Conservation (phyloP, 768 basidiomycete species). For the Favolaschia claudopus region DNA sequence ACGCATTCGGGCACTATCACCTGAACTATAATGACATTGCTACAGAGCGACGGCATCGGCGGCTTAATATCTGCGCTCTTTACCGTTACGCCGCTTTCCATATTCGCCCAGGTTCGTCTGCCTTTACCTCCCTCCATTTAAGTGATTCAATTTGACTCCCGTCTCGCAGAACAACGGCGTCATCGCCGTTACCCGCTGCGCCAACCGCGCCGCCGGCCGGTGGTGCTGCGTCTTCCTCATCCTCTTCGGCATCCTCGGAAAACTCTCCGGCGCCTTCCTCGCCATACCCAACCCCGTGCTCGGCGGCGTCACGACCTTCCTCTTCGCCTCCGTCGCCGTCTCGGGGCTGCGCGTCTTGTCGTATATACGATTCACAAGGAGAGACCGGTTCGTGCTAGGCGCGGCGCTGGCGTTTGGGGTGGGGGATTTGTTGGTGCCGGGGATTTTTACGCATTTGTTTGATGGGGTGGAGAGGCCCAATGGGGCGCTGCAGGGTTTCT, state of each 20-base stretch:
- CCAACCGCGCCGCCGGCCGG: slow-evolving; percentile 78
- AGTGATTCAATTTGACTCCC: background rate
- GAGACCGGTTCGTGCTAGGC: slow-evolving; percentile 74
- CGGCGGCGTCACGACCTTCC: slow-evolving; percentile 88
- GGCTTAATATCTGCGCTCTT: slow-evolving; percentile 83
- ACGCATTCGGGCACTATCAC: slow-evolving; percentile 22
- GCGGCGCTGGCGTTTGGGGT: slow-evolving; percentile 75
- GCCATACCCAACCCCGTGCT: slow-evolving; percentile 85
- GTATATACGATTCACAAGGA: slow-evolving; percentile 63
- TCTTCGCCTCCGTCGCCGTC: slow-evolving; percentile 78
- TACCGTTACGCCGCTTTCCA: slow-evolving; percentile 82
- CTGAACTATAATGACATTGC: slow-evolving; percentile 55
- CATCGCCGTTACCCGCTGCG: slow-evolving; percentile 85
- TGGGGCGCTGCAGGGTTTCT: slow-evolving; percentile 68
- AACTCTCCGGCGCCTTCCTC: slow-evolving; percentile 84
- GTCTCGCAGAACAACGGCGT: slow-evolving; percentile 74
- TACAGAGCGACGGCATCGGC: slow-evolving; percentile 77
- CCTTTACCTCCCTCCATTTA: no score
- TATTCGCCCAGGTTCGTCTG: slow-evolving; percentile 67
- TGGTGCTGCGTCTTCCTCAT: slow-evolving; percentile 85
- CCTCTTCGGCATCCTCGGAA: slow-evolving; percentile 81
- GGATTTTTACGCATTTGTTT: slow-evolving; percentile 74
- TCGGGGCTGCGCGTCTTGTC: slow-evolving; percentile 78
- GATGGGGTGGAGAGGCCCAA: slow-evolving; percentile 62
- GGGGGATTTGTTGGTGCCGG: slow-evolving; percentile 72